Conservation (phyloP, 352 stramenopile genomes). For the Phytophthora agathidicida region DNA sequence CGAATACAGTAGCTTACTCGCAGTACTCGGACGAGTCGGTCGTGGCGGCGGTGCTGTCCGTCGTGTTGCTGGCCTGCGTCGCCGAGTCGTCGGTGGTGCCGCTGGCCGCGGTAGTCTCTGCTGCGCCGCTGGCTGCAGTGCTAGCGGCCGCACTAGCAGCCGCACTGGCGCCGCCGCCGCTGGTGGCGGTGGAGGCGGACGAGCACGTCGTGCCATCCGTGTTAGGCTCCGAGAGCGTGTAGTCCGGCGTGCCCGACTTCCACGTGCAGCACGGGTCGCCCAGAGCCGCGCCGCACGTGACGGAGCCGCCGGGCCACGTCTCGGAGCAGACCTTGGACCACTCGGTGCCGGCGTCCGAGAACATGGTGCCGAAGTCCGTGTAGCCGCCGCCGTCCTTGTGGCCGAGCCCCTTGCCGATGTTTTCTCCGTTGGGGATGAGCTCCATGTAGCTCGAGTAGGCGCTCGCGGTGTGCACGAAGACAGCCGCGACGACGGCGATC, state of each 20-base stretch:
- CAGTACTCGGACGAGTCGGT: constrained; percentile 43
- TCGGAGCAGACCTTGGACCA: constrained; percentile 50
- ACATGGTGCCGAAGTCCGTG: constrained; percentile 55
- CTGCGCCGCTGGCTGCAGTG: constrained; percentile 5
- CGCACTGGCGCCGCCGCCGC: constrained; percentile 16
- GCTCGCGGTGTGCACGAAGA: constrained; percentile 20
- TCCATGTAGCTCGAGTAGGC: constrained; percentile 39
- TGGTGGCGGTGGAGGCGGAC: constrained; percentile 22
- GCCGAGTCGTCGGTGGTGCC: constrained; percentile 20
- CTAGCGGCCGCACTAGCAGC: constrained; percentile 5
- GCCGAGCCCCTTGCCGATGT: constrained; percentile 45
- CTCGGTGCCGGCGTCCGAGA: constrained; percentile 36
- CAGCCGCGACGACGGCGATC: constrained; percentile 25
- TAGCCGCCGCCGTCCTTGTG: constrained; percentile 40
- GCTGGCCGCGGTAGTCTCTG: constrained; percentile 9
- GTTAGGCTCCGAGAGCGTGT: constrained; percentile 39
- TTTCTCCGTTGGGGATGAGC: constrained; percentile 55
- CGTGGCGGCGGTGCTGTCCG: constrained; percentile 21
- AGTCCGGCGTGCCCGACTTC: constrained; percentile 41
- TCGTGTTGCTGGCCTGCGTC: constrained; percentile 23
- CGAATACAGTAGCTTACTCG: constrained; percentile 31
- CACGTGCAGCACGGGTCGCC: constrained; percentile 53
- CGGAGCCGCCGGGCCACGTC: constrained; percentile 44
- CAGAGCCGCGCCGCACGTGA: constrained; percentile 45
- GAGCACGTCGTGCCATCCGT: constrained; percentile 41